phyloP scores from a whole-genome alignment of 2,329 filamentous ascomycete species.

The Phialophora verrucosa region DNA sequence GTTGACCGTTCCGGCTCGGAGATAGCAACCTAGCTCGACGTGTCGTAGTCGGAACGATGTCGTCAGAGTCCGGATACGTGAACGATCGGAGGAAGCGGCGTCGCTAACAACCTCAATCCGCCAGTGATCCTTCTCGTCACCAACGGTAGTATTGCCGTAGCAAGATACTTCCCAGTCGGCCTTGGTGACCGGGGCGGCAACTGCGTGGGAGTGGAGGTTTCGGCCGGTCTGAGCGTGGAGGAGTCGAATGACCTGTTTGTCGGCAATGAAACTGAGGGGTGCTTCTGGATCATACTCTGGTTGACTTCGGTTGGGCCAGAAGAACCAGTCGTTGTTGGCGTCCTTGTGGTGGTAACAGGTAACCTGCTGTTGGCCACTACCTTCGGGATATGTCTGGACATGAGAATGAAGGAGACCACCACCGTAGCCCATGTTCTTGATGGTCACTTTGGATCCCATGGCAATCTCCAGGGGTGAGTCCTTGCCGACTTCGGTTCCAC shows the following conservation, averaged over 20 bases:
- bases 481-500: conserved; percentile 90
- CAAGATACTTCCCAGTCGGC: conserved; percentile 89
- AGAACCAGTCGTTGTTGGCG: conserved; percentile 99
- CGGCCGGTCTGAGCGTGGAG: conserved; percentile 95
- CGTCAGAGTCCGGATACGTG: conserved; percentile 85
- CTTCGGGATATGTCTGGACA: conserved; percentile 40
- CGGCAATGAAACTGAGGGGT: conserved; percentile 74
- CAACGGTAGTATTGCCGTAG: conserved; percentile 93
- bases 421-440: conserved; percentile 99
- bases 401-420: conserved; percentile 70
- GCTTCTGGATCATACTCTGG: conserved; percentile 73
- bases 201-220: conserved; percentile 93
- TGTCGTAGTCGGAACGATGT: conserved; percentile 91
- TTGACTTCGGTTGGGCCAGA: conserved; percentile 88
- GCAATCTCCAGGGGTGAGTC: conserved; percentile 93
- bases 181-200: conserved; percentile 88
- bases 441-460: conserved; percentile 82
- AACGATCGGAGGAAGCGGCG: conserved; percentile 82
- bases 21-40: conserved; percentile 82
- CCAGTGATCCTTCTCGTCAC: conserved; percentile 98
- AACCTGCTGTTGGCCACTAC: conserved; percentile 80
- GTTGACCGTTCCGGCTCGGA: conserved; percentile 93
- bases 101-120: conserved; percentile 88
- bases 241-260: conserved; percentile 79
- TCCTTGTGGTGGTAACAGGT: conserved; percentile 99